Evolutionary conservation across 805 yeast species (phyloP).

Genomic region (Nakazawaea sp.): DNA sequence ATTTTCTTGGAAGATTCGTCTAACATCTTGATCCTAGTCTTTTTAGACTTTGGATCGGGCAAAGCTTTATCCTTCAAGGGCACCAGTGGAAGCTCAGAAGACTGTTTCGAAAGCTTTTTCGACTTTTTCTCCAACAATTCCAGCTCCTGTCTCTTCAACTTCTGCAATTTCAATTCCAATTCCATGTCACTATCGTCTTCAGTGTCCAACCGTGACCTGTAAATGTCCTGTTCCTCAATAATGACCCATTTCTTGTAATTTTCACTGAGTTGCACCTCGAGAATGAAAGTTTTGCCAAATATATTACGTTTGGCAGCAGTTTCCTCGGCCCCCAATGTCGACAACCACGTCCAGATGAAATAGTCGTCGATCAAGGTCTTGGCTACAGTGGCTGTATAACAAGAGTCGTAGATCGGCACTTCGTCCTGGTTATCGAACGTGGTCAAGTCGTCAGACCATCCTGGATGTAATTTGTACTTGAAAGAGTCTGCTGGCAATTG

Average conservation of each 20-base stretch:
- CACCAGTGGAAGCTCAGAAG: constrained; percentile 1
- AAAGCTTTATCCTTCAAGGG: constrained; percentile 4
- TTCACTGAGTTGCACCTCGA: constrained; percentile 74
- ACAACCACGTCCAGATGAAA: constrained; percentile 88
- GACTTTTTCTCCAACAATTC: constrained; percentile 3
- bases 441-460: constrained; percentile 27
- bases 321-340: constrained; percentile 70
- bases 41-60: neutral
- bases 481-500: constrained; percentile 33
- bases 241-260: constrained; percentile 74
- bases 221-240: constrained; percentile 57
- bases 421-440: constrained; percentile 3
- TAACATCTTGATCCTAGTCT: constrained; percentile 3
- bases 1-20: constrained; percentile 7
- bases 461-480: constrained; percentile 22
- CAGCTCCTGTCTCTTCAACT: constrained; percentile 6
- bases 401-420: constrained; percentile 18
- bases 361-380: constrained; percentile 78
- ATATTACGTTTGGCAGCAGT: constrained; percentile 53
- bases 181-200: constrained; percentile 3
- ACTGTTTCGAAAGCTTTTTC: constrained; percentile 1
- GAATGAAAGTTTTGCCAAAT: constrained; percentile 77
- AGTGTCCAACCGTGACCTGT: neutral
- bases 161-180: constrained; percentile 8
- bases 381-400: constrained; percentile 39